These are phyloP conservation scores for Solanum acaule DNA, from an alignment of 257 asterid genomes.

Conservation along the genomic window DNA sequence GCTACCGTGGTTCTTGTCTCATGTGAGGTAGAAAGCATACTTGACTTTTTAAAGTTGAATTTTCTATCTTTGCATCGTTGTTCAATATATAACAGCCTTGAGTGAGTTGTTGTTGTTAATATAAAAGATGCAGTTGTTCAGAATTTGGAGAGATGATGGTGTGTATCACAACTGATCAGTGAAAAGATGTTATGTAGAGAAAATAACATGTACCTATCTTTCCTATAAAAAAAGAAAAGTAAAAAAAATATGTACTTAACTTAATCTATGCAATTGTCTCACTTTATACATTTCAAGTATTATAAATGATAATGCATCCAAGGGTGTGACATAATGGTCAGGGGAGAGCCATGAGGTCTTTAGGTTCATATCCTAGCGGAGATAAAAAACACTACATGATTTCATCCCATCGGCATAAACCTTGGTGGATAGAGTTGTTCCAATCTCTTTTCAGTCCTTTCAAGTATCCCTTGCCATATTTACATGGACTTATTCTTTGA, in stretches of 20 bases:
- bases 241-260: neutral
- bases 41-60: neutral
- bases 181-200: neutral
- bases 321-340: neutral
- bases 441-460: neutral
- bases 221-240: neutral
- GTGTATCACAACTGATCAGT: neutral
- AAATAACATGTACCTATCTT: neutral
- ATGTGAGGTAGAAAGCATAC: conserved; percentile 58
- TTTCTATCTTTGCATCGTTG: neutral
- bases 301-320: neutral
- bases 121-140: neutral
- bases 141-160: neutral
- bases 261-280: neutral
- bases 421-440: neutral
- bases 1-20: conserved; percentile 86
- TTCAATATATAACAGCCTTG: neutral
- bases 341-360: neutral
- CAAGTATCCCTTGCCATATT: neutral
- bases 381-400: neutral
- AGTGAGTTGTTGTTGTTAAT: neutral
- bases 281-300: neutral
- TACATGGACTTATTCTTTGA: neutral
- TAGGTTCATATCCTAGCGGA: neutral
- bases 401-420: neutral